Conservation (phyloP, 2,329 filamentous ascomycete genomes). For the Cercospora sp. region DNA sequence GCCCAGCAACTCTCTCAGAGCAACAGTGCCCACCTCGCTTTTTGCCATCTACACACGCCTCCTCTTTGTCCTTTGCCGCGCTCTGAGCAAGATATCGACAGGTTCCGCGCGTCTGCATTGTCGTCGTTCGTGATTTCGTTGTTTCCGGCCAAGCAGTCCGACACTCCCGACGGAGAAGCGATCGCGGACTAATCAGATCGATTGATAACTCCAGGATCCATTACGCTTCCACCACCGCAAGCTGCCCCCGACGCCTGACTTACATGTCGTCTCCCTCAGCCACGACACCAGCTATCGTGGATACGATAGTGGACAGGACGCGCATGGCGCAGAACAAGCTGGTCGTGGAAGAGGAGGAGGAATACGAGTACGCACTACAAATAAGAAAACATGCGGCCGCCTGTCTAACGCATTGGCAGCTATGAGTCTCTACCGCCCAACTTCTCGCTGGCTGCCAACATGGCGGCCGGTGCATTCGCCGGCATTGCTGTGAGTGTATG, state of each 20-base stretch:
- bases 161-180: not conserved
- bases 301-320: constrained; percentile 21
- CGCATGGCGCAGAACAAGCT: constrained; percentile 37
- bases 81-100: not conserved
- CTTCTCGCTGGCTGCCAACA: constrained; percentile 91
- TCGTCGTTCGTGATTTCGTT: not conserved
- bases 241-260: not conserved
- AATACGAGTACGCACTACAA: constrained; percentile 40
- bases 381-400: constrained; percentile 2
- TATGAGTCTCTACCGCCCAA: constrained; percentile 95
- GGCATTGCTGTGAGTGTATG: constrained; percentile 76
- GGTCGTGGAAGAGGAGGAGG: constrained; percentile 37
- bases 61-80: not conserved
- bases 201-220: constrained; percentile 12
- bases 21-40: not conserved
- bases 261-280: constrained; percentile 23
- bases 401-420: constrained; percentile 45
- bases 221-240: constrained; percentile 1
- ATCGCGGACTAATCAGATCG: constrained; percentile 7
- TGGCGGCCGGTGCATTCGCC: constrained; percentile 93
- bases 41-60: not conserved
- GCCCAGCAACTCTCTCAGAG: not conserved
- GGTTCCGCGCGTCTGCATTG: not conserved
- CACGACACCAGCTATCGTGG: constrained; percentile 23
- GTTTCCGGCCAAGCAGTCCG: not conserved